A percentile compares a stretch with the other conserved stretches of the same genome.
These are phyloP conservation scores for Salix caprea DNA, from an alignment of 345 rosid species.

Conservation along the genomic window DNA sequence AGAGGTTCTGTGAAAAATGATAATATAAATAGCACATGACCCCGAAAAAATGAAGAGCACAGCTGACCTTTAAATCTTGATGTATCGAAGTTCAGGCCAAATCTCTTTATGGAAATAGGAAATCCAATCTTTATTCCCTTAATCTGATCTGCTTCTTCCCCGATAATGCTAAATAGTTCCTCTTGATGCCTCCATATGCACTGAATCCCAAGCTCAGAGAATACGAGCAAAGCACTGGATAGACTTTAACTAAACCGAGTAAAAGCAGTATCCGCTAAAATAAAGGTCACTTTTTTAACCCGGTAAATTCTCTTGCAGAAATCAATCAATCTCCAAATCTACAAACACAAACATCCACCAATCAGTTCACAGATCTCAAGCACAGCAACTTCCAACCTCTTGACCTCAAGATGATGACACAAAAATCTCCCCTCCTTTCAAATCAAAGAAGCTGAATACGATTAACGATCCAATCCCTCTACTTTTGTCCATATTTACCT, in stretches of 20 bases:
- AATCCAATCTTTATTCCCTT: conserved; percentile 10
- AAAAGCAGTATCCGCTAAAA: conserved; percentile 5
- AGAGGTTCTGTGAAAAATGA: neutral
- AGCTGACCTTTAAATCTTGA: conserved; percentile 26
- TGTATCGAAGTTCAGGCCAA: conserved; percentile 8
- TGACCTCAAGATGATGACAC: neutral
- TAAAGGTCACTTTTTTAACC: conserved; percentile 4
- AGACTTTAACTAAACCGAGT: neutral
- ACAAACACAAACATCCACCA: neutral
- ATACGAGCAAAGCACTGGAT: neutral
- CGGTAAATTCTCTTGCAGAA: conserved; percentile 9
- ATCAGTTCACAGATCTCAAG: neutral
- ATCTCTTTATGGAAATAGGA: conserved; percentile 10
- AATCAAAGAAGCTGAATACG: neutral
- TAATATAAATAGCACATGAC: neutral
- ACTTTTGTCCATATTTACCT: neutral
- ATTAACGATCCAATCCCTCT: neutral
- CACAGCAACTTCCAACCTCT: neutral
- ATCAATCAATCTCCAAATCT: conserved; percentile 10
- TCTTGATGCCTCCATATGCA: conserved; percentile 5
- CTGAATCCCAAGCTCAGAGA: conserved; percentile 5
- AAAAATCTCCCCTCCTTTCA: neutral
- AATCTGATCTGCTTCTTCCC: conserved; percentile 6
- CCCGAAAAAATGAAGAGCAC: conserved; percentile 4
- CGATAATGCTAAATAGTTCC: neutral